These are phyloP conservation scores for Macrophomina tecta DNA, from an alignment of 2,329 filamentous ascomycete species.

Conservation along the genomic window DNA sequence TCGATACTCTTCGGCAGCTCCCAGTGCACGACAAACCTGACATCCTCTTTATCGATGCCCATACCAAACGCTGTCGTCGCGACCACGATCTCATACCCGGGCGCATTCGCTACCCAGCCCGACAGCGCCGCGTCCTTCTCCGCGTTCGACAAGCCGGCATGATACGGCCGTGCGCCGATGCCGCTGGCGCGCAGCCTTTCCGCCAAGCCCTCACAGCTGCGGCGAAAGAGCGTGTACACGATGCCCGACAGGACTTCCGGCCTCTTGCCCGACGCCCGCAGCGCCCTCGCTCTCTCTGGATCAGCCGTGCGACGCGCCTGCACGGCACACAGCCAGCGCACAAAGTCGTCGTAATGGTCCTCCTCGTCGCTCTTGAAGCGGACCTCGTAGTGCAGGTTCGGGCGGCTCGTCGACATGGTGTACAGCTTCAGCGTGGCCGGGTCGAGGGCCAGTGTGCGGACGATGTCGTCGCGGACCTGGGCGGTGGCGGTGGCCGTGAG, in stretches of 20 bases:
- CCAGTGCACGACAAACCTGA: conserved; percentile 95
- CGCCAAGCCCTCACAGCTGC: conserved; percentile 76
- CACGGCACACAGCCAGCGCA: conserved; percentile 76
- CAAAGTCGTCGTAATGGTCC: conserved; percentile 75
- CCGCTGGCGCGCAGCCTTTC: conserved; percentile 69
- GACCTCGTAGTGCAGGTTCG: conserved; percentile 90
- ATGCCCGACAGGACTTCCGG: conserved; percentile 74
- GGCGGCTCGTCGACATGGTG: conserved; percentile 80
- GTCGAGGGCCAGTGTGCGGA: conserved; percentile 74
- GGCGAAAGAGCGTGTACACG: conserved; percentile 77
- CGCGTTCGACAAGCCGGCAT: conserved; percentile 69
- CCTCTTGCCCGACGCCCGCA: conserved; percentile 61
- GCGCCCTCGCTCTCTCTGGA: conserved; percentile 62
- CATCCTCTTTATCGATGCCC: conserved; percentile 96
- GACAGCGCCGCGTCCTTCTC: conserved; percentile 74
- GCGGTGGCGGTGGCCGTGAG: conserved; percentile 89
- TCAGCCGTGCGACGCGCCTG: conserved; percentile 70
- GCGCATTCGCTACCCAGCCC: conserved; percentile 74
- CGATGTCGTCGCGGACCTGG: conserved; percentile 81
- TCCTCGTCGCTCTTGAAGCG: conserved; percentile 80
- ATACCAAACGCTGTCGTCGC: conserved; percentile 97
- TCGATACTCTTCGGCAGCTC: conserved; percentile 92
- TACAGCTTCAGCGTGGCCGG: conserved; percentile 71
- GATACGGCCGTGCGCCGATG: conserved; percentile 75
- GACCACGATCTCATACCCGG: conserved; percentile 88